Evolutionary conservation across 2,329 filamentous ascomycete species (phyloP).

Genomic region (Rutstroemia sp.): DNA sequence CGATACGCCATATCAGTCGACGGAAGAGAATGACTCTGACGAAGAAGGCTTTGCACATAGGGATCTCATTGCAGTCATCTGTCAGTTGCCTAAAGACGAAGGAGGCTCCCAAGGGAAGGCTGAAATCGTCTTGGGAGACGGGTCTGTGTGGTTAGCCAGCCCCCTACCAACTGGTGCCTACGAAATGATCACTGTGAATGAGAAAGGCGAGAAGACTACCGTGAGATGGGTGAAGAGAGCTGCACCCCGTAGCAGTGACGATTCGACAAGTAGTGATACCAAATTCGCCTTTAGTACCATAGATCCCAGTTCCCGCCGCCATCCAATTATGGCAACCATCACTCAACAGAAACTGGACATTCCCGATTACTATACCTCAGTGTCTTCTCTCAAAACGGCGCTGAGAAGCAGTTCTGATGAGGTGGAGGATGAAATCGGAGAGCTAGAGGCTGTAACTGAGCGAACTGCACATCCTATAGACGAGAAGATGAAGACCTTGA

Average conservation of each 20-base stretch:
- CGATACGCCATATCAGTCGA: conserved; percentile 35
- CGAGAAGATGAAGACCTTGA: conserved; percentile 40
- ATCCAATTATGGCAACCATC: conserved; percentile 67
- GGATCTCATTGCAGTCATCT: conserved; percentile 63
- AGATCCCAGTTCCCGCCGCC: conserved; percentile 58
- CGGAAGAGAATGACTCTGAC: conserved; percentile 45
- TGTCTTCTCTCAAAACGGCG: conserved; percentile 38
- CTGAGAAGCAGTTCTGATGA: conserved; percentile 11
- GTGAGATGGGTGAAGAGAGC: conserved; percentile 61
- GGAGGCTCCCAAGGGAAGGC: conserved; percentile 33
- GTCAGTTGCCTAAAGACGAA: conserved; percentile 48
- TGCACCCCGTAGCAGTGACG: conserved; percentile 29
- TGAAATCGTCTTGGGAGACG: conserved; percentile 61
- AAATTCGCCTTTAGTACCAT: conserved; percentile 75
- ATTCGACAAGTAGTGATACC: conserved; percentile 32
- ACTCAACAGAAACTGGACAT: conserved; percentile 59
- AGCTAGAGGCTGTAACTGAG: conserved; percentile 21
- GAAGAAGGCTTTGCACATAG: conserved; percentile 42
- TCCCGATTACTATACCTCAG: conserved; percentile 57
- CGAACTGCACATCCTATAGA: conserved; percentile 35
- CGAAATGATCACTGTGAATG: conserved; percentile 50
- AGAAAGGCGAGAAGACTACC: conserved; percentile 51
- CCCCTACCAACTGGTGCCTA: conserved; percentile 50
- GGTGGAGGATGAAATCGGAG: neutral
- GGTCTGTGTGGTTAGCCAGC: conserved; percentile 49